phyloP scores from a whole-genome alignment of 2,329 filamentous ascomycete species.

The Atkinsonella hypoxylon region DNA sequence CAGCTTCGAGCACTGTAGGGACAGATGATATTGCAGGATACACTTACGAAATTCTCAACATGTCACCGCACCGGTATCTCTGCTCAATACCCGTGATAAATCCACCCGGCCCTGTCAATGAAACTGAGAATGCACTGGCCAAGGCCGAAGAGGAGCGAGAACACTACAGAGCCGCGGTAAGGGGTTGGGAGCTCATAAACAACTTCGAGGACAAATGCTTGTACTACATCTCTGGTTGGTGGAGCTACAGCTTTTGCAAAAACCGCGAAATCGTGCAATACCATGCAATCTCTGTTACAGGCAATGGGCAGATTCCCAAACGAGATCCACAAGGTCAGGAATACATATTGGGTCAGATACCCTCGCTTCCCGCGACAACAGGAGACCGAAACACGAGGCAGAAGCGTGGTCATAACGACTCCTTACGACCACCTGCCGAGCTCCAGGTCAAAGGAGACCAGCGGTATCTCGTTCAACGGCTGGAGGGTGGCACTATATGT shows the following conservation, averaged over 20 bases:
- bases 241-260: slow-evolving; percentile 94
- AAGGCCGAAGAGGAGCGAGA: slow-evolving; percentile 71
- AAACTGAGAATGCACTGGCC: slow-evolving; percentile 54
- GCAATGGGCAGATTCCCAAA: slow-evolving; percentile 59
- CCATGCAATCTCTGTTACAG: slow-evolving; percentile 60
- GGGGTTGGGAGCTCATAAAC: slow-evolving; percentile 68
- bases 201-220: slow-evolving; percentile 75
- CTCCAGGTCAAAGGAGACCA: slow-evolving; percentile 74
- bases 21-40: slow-evolving; percentile 19
- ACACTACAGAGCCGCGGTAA: slow-evolving; percentile 60
- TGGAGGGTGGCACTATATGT: slow-evolving; percentile 70
- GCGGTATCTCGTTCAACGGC: slow-evolving; percentile 72
- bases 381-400: slow-evolving; percentile 7
- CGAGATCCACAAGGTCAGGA: slow-evolving; percentile 66
- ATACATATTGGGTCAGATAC: slow-evolving; percentile 58
- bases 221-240: slow-evolving; percentile 78
- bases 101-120: slow-evolving; percentile 42
- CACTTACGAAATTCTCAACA: slow-evolving; percentile 61
- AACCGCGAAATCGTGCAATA: slow-evolving; percentile 81
- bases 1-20: slow-evolving; percentile 13
- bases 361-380: slow-evolving; percentile 20
- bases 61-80: slow-evolving; percentile 62
- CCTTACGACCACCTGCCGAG: slow-evolving; percentile 38
- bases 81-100: slow-evolving; percentile 69
- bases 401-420: slow-evolving; percentile 12